Percentiles rank a stretch among this genome's conserved stretches.
Evolutionary conservation across 176 grass and related monocot species (phyloP).

Genomic region (Calamus simplicifolius): DNA sequence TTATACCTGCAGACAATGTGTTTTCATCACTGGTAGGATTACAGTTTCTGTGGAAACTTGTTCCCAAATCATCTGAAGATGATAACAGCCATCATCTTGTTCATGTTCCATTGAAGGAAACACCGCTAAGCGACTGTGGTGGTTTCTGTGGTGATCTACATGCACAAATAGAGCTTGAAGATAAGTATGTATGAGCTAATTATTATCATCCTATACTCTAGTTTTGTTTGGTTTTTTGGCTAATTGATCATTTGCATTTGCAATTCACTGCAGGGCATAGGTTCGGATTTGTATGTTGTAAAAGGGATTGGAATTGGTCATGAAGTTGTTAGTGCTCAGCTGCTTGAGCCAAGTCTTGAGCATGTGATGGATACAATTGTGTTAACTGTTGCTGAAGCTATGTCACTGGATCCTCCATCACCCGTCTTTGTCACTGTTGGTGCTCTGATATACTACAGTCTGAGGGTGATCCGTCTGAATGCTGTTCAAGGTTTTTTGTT

Average conservation of each 20-base stretch:
- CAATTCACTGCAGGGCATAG: constrained; percentile 47
- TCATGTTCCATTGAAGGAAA: constrained; percentile 91
- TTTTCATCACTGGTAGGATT: constrained; percentile 86
- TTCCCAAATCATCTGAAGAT: constrained; percentile 38
- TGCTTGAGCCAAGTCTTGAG: constrained; percentile 75
- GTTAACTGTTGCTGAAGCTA: constrained; percentile 92
- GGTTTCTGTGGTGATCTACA: constrained; percentile 89
- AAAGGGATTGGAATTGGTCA: constrained; percentile 83
- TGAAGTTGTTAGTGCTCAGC: constrained; percentile 65
- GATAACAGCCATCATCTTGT: constrained; percentile 61
- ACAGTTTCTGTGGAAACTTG: constrained; percentile 79
- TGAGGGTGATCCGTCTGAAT: constrained; percentile 78
- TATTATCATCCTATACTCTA: not conserved
- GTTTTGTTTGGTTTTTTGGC: constrained; percentile 16
- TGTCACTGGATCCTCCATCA: constrained; percentile 88
- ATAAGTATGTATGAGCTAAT: constrained; percentile 44
- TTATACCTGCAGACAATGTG: constrained; percentile 67
- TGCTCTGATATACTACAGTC: constrained; percentile 56
- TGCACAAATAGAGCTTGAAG: constrained; percentile 79
- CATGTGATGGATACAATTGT: constrained; percentile 67
- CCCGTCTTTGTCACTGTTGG: constrained; percentile 81
- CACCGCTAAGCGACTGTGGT: constrained; percentile 84
- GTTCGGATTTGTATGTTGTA: constrained; percentile 88
- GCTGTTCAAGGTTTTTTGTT: constrained; percentile 47
- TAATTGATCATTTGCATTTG: constrained; percentile 9